These are phyloP conservation scores for Effrenium voratum DNA, from an alignment of 73 alveolate species.

Conservation along the genomic window DNA sequence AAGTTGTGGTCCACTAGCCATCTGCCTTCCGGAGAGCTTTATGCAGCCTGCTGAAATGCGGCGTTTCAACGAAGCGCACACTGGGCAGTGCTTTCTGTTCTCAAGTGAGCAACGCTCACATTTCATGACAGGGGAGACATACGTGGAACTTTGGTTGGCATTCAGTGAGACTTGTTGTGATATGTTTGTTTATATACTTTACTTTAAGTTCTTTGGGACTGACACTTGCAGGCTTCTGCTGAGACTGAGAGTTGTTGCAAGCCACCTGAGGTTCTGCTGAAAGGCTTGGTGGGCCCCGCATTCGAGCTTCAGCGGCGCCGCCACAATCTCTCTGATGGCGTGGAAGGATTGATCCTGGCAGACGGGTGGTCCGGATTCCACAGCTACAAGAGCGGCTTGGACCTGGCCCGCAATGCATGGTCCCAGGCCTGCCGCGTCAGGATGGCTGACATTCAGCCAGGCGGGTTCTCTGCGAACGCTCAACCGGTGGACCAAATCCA, in stretches of 20 bases:
- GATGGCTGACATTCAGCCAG: not conserved
- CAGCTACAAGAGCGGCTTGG: not conserved
- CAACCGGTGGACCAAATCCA: conserved; percentile 28
- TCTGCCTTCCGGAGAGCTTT: not conserved
- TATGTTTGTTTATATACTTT: too few species aligned
- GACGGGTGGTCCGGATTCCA: conserved; percentile 27
- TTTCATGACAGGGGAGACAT: conserved; percentile 11
- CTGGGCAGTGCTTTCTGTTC: not conserved
- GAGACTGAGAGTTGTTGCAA: too few species aligned
- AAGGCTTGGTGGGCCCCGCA: not conserved
- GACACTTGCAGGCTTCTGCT: too few species aligned
- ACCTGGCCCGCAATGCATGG: not conserved
- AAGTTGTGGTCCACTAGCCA: not conserved
- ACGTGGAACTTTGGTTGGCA: too few species aligned
- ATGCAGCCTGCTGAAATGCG: not conserved
- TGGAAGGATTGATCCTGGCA: not conserved
- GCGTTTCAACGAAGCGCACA: not conserved
- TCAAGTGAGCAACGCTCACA: not conserved
- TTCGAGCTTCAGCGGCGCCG: not conserved
- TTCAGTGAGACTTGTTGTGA: too few species aligned
- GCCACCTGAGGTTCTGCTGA: too few species aligned
- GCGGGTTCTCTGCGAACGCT: conserved; percentile 1
- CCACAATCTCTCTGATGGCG: not conserved
- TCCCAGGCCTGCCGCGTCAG: not conserved
- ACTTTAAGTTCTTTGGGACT: too few species aligned